These are phyloP conservation scores for Leishmania martiniquensis DNA, from an alignment of 208 protist genomes.

Conservation along the genomic window DNA sequence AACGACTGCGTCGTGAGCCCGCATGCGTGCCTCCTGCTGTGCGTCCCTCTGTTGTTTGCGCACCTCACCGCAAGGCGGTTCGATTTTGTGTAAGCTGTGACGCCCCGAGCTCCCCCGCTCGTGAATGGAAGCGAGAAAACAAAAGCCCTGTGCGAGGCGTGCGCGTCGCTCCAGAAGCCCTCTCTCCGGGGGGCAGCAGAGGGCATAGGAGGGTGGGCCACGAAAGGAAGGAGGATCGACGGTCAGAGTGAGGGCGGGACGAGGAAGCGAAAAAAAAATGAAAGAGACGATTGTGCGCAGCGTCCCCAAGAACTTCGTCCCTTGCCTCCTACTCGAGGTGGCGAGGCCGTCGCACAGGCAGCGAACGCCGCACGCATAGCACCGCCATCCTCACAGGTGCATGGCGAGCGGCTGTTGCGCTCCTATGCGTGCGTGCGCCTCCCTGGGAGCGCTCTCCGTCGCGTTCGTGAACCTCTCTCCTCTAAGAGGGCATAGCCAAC, in stretches of 20 bases:
- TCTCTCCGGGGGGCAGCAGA: no score
- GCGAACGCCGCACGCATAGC: neutral
- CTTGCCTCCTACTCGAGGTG: neutral
- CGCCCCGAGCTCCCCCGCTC: no score
- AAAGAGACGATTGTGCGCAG: neutral
- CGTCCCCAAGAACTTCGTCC: neutral
- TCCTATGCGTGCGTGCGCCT: slow-evolving; percentile 5
- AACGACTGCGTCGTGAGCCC: neutral
- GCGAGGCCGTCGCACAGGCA: neutral
- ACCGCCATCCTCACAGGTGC: neutral
- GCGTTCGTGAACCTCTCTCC: neutral
- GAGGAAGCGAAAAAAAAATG: no score
- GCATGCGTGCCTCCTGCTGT: neutral
- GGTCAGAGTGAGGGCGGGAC: no score
- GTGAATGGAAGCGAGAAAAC: neutral
- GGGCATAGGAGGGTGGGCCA: no score
- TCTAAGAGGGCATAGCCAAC: neutral
- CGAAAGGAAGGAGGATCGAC: no score
- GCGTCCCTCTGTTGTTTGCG: neutral
- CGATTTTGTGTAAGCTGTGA: neutral
- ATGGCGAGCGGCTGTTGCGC: neutral
- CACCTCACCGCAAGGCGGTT: neutral
- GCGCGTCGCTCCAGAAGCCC: no score
- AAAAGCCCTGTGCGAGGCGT: no score
- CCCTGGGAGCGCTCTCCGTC: no score